These are phyloP conservation scores for Podila epicladia DNA, from an alignment of 192 early-diverging fungal species.

Conservation along the genomic window DNA sequence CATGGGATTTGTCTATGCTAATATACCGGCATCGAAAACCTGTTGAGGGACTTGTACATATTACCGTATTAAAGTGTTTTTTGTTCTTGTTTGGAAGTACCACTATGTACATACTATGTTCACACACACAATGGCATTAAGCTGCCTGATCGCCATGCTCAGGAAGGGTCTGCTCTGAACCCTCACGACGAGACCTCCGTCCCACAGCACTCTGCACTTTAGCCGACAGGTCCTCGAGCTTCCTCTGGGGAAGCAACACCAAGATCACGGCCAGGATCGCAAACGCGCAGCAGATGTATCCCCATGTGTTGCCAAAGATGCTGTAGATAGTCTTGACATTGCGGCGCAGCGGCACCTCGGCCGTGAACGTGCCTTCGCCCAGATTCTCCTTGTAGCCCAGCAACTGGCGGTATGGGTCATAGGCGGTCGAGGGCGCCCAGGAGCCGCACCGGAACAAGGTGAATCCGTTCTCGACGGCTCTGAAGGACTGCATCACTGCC, in stretches of 20 bases:
- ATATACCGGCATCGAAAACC: too few species aligned
- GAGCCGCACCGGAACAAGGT: slow-evolving; percentile 54
- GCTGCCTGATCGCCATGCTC: too few species aligned
- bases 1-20: too few species aligned
- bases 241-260: slow-evolving; percentile 14
- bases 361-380: slow-evolving; percentile 31
- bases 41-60: too few species aligned
- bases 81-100: too few species aligned
- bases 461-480: slow-evolving; percentile 59
- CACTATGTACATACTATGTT: too few species aligned
- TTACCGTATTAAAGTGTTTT: too few species aligned
- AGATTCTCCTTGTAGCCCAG: slow-evolving; percentile 40
- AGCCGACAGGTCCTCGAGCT: background rate
- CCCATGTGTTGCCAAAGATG: slow-evolving; percentile 26
- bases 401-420: slow-evolving; percentile 42
- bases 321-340: slow-evolving; percentile 41
- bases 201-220: background rate
- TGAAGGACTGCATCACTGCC: slow-evolving; percentile 42
- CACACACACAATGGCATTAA: too few species aligned
- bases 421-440: slow-evolving; percentile 54
- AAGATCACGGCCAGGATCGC: slow-evolving; percentile 14
- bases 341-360: slow-evolving; percentile 33
- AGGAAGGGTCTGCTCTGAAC: too few species aligned
- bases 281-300: slow-evolving; percentile 36
- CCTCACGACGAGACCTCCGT: background rate